A percentile compares a stretch with the other conserved stretches of the same genome.
Evolutionary conservation across 306 rosid species (phyloP).

Genomic region (Pyrus pyrifolia): DNA sequence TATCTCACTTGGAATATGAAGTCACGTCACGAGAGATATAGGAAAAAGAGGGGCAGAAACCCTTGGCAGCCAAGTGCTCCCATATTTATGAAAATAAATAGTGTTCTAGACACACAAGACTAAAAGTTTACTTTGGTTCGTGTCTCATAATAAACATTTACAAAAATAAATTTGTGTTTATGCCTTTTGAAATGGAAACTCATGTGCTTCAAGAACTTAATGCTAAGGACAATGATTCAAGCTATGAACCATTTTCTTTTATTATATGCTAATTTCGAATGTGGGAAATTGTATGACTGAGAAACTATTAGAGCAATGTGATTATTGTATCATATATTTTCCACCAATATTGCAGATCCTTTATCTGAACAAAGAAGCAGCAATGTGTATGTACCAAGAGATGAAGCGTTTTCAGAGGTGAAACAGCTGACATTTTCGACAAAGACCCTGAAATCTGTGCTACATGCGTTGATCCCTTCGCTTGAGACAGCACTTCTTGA

Average conservation of each 20-base stretch:
- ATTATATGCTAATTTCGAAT: neutral
- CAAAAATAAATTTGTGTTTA: neutral
- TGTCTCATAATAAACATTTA: too few species aligned
- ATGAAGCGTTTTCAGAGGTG: slow-evolving; percentile 38
- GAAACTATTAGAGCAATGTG: neutral
- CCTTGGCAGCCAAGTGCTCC: too few species aligned
- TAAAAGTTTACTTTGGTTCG: too few species aligned
- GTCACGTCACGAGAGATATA: too few species aligned
- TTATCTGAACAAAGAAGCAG: slow-evolving; percentile 25
- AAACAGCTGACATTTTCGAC: slow-evolving; percentile 17
- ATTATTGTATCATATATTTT: neutral
- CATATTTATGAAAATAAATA: too few species aligned
- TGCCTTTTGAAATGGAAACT: neutral
- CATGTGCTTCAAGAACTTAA: neutral
- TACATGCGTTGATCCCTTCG: slow-evolving; percentile 26
- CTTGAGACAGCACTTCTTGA: slow-evolving; percentile 8
- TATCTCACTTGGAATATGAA: too few species aligned
- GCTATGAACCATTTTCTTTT: neutral
- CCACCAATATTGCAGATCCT: slow-evolving; percentile 20
- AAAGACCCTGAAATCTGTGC: slow-evolving; percentile 12
- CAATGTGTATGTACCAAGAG: slow-evolving; percentile 31
- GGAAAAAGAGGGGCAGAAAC: too few species aligned
- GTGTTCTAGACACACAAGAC: too few species aligned
- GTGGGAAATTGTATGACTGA: neutral
- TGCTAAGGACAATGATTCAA: too few species aligned